Evolutionary conservation across 352 stramenopile species (phyloP).

Genomic region (Phytophthora tentaculata): DNA sequence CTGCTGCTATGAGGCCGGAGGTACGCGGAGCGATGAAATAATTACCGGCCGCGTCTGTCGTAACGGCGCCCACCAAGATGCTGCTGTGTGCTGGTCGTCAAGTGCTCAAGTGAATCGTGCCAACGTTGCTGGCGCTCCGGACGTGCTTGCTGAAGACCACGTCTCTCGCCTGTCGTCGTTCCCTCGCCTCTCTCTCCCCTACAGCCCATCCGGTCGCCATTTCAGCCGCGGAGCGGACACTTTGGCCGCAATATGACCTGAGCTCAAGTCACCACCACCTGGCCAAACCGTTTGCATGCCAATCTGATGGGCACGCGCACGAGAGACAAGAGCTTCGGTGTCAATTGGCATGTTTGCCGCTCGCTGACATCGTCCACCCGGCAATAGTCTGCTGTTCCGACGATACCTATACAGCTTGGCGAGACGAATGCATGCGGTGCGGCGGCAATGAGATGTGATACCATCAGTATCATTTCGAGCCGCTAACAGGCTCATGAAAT

Average conservation of each 20-base stretch:
- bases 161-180: constrained; percentile 25
- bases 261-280: constrained; percentile 24
- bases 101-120: constrained; percentile 38
- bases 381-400: constrained; percentile 15
- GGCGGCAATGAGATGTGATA: constrained; percentile 13
- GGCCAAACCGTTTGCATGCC: constrained; percentile 18
- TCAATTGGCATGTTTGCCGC: constrained; percentile 1
- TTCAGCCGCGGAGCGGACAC: constrained; percentile 23
- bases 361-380: constrained; percentile 10
- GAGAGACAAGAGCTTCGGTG: constrained; percentile 23
- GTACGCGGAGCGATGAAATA: constrained; percentile 16
- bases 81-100: constrained; percentile 30
- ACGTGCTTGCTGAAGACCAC: constrained; percentile 8
- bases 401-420: constrained; percentile 15
- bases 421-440: constrained; percentile 13
- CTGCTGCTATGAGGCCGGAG: constrained; percentile 15
- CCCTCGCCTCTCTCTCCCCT: constrained; percentile 20
- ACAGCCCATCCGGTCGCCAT: constrained; percentile 35
- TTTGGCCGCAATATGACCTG: constrained; percentile 19
- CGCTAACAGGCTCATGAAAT: neutral
- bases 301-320: constrained; percentile 40
- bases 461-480: neutral
- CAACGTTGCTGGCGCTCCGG: constrained; percentile 15
- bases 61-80: constrained; percentile 28
- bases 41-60: constrained; percentile 26